Conservation (phyloP, 2,329 filamentous ascomycete genomes). For the Talaromyces sp. region DNA sequence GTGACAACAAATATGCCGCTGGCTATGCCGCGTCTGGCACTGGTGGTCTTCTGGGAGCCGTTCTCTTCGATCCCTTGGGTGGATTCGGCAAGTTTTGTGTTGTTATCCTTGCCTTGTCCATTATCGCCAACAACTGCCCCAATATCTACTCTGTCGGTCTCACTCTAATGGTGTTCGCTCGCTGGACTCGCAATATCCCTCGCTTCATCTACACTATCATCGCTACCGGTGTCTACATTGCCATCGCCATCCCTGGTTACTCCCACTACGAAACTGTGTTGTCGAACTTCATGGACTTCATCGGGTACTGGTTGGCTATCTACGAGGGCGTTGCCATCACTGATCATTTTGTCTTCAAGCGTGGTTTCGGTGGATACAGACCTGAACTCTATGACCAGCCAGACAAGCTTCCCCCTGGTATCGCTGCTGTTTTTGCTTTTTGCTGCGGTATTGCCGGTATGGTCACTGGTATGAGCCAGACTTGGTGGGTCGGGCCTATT, state of each 20-base stretch:
- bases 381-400: constrained; percentile 57
- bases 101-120: constrained; percentile 62
- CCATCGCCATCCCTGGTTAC: constrained; percentile 68
- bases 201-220: constrained; percentile 65
- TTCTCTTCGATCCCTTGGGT: constrained; percentile 58
- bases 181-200: constrained; percentile 58
- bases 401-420: constrained; percentile 57
- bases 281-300: constrained; percentile 67
- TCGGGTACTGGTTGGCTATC: constrained; percentile 71
- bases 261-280: constrained; percentile 59
- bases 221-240: constrained; percentile 62
- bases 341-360: constrained; percentile 67
- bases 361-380: constrained; percentile 59
- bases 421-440: constrained; percentile 63
- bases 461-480: constrained; percentile 66
- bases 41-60: constrained; percentile 64
- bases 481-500: constrained; percentile 66
- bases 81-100: constrained; percentile 70
- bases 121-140: constrained; percentile 68
- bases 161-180: constrained; percentile 62
- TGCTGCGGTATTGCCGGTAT: constrained; percentile 62
- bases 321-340: constrained; percentile 64
- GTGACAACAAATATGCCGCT: constrained; percentile 52
- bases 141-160: constrained; percentile 70
- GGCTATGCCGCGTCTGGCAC: constrained; percentile 58